Evolutionary conservation across 257 asterid genomes (phyloP).

Genomic region (Scutellaria baicalensis): DNA sequence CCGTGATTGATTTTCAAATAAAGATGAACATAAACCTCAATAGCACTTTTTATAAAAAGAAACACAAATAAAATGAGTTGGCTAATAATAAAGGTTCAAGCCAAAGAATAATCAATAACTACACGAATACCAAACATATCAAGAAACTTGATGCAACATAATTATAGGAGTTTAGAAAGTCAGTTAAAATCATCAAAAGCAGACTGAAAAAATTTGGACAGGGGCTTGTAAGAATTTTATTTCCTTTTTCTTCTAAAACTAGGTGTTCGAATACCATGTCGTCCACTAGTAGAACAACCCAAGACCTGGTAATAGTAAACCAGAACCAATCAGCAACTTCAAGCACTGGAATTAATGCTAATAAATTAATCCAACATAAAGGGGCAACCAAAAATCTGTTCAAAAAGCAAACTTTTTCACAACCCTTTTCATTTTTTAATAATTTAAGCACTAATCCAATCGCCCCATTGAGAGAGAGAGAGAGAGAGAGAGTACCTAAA

Average conservation of each 20-base stretch:
- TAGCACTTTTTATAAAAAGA: not conserved
- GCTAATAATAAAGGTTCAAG: no score
- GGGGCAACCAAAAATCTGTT: constrained; percentile 4
- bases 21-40: not conserved
- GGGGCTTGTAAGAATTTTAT: no score
- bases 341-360: not conserved
- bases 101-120: not conserved
- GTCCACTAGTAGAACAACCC: constrained; percentile 8
- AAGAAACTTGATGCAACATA: not conserved
- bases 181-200: not conserved
- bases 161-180: not conserved
- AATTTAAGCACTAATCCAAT: not conserved
- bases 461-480: not conserved
- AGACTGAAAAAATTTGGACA: not conserved
- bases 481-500: not conserved
- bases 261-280: not conserved
- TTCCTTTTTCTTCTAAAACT: no score
- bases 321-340: constrained; percentile 4
- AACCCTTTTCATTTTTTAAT: not conserved
- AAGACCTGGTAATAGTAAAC: not conserved
- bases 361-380: not conserved
- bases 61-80: no score
- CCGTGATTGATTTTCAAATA: not conserved
- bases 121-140: not conserved
- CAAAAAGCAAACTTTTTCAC: constrained; percentile 12